Evolutionary conservation across 108 stramenopile species (phyloP).

Genomic region (Nannochloropsis oceanica): DNA sequence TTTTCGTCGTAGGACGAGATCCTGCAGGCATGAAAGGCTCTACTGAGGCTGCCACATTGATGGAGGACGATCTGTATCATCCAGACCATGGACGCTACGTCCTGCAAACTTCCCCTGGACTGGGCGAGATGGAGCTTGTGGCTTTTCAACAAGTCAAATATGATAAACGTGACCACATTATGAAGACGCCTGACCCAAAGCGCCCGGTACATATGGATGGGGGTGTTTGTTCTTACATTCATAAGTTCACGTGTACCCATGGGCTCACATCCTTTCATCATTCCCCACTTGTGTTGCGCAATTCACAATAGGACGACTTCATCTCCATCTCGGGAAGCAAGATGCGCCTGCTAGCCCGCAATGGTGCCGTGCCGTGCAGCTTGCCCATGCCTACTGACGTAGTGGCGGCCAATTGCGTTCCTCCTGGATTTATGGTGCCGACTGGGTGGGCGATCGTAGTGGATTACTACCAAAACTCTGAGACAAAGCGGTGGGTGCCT

Average conservation of each 20-base stretch:
- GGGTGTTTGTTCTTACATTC: not conserved
- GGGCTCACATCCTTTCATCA: not conserved
- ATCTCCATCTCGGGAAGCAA: slow-evolving; percentile 88
- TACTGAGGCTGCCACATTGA: slow-evolving; percentile 58
- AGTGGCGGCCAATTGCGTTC: slow-evolving; percentile 80
- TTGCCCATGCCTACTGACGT: slow-evolving; percentile 83
- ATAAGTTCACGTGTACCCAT: not conserved
- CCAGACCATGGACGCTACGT: slow-evolving; percentile 93
- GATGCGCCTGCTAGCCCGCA: slow-evolving; percentile 78
- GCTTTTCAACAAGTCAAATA: slow-evolving; percentile 97
- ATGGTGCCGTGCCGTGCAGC: slow-evolving; percentile 82
- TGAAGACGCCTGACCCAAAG: slow-evolving; percentile 73
- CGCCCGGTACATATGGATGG: slow-evolving; percentile 25
- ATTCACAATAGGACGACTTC: slow-evolving; percentile 55
- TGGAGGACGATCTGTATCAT: slow-evolving; percentile 89
- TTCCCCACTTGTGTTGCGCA: slow-evolving; percentile 3
- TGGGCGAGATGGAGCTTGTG: slow-evolving; percentile 83
- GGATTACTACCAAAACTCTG: slow-evolving; percentile 89
- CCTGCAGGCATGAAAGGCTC: slow-evolving; percentile 94
- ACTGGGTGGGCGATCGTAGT: slow-evolving; percentile 92
- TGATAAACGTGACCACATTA: slow-evolving; percentile 81
- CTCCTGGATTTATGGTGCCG: slow-evolving; percentile 96
- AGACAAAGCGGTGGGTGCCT: slow-evolving; percentile 67
- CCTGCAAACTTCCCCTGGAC: slow-evolving; percentile 78
- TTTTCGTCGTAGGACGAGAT: slow-evolving; percentile 93